Evolutionary conservation across 768 basidiomycete genomes (phyloP).

Genomic region (Serendipita indica): DNA sequence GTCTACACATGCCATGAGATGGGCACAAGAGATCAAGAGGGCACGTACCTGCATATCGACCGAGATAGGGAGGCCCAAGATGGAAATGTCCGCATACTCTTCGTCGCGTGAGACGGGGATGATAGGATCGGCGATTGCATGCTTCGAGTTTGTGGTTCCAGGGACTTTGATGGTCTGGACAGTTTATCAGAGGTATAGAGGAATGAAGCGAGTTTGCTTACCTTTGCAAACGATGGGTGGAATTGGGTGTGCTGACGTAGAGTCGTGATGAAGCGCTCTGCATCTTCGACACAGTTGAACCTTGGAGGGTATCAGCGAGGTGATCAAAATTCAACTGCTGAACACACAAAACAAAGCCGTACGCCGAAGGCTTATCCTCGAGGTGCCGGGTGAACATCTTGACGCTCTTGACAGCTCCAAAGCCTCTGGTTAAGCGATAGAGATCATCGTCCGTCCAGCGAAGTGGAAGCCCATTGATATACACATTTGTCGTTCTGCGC

Average conservation of each 20-base stretch:
- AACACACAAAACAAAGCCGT: conserved; percentile 67
- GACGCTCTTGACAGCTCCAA: conserved; percentile 60
- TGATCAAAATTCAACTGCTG: background rate
- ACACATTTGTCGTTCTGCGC: conserved; percentile 56
- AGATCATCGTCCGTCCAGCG: conserved; percentile 71
- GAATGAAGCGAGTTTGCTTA: conserved; percentile 19
- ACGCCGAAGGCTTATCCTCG: conserved; percentile 55
- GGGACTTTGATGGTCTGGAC: conserved; percentile 43
- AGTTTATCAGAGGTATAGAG: conserved; percentile 11
- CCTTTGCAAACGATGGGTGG: conserved; percentile 81
- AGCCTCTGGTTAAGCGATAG: conserved; percentile 54
- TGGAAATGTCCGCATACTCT: conserved; percentile 1
- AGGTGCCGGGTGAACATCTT: conserved; percentile 74
- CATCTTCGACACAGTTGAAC: conserved; percentile 50
- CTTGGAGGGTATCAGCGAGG: conserved; percentile 24
- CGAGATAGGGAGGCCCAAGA: conserved; percentile 44
- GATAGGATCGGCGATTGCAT: conserved; percentile 23
- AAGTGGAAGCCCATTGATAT: conserved; percentile 77
- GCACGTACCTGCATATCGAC: conserved; percentile 46
- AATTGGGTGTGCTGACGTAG: conserved; percentile 59
- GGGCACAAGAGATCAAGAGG: background rate
- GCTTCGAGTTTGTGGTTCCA: conserved; percentile 41
- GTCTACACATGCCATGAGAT: conserved; percentile 28
- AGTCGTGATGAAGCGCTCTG: conserved; percentile 57
- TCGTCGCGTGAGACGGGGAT: conserved; percentile 12